These are phyloP conservation scores for Chrysoporthe cubensis DNA, from an alignment of 2,329 filamentous ascomycete genomes.

Conservation along the genomic window DNA sequence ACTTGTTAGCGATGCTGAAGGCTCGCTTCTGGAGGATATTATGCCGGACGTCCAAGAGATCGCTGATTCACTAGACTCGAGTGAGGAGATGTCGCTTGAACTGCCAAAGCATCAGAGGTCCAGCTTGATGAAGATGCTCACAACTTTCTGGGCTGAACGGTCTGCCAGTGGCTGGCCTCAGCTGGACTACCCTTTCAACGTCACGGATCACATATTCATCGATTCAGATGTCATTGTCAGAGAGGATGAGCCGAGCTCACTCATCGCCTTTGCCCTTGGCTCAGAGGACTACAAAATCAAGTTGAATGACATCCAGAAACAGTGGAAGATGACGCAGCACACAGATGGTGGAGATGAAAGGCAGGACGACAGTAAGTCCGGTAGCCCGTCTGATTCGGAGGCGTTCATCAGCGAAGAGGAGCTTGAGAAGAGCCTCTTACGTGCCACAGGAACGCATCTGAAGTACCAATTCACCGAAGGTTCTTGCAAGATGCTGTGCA, in stretches of 20 bases:
- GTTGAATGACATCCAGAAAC: conserved; percentile 66
- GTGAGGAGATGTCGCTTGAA: conserved; percentile 67
- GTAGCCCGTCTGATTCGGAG: conserved; percentile 43
- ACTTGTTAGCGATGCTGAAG: conserved; percentile 72
- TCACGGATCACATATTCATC: conserved; percentile 92
- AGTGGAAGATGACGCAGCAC: conserved; percentile 49
- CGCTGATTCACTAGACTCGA: conserved; percentile 64
- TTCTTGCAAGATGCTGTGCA: conserved; percentile 93
- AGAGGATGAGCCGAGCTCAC: conserved; percentile 94
- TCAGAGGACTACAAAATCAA: conserved; percentile 87
- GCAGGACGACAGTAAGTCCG: conserved; percentile 36
- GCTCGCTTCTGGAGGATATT: conserved; percentile 70
- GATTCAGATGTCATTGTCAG: conserved; percentile 97
- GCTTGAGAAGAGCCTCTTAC: conserved; percentile 82
- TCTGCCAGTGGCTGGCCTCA: conserved; percentile 93
- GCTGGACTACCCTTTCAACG: conserved; percentile 87
- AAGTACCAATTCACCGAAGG: conserved; percentile 96
- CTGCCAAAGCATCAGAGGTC: conserved; percentile 91
- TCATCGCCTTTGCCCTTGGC: conserved; percentile 90
- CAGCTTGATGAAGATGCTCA: conserved; percentile 92
- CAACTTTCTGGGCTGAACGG: conserved; percentile 97
- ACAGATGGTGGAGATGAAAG: conserved; percentile 40
- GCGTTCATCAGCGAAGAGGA: conserved; percentile 65
- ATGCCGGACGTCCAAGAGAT: conserved; percentile 65
- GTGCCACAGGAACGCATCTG: conserved; percentile 86